These are phyloP conservation scores for Rhizopogon vinicolor DNA, from an alignment of 768 basidiomycete species.

Conservation along the genomic window DNA sequence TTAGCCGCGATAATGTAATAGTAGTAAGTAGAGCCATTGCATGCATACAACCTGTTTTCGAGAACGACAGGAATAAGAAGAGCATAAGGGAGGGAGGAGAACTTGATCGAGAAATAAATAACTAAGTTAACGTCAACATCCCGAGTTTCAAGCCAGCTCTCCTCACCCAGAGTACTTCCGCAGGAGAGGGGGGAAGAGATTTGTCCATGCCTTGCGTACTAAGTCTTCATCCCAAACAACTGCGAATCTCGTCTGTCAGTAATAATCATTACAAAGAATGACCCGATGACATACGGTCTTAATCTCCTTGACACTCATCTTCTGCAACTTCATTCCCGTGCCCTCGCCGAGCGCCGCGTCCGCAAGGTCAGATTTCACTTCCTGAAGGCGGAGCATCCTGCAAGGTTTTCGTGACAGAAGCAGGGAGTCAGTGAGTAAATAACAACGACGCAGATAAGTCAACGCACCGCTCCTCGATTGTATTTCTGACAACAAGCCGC, in stretches of 20 bases:
- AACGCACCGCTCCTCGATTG: constrained; percentile 72
- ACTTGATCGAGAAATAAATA: background rate
- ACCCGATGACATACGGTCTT: constrained; percentile 42
- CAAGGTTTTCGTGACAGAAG: background rate
- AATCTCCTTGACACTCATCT: constrained; percentile 66
- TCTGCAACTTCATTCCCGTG: constrained; percentile 52
- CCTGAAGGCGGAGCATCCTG: constrained; percentile 68
- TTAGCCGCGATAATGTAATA: background rate
- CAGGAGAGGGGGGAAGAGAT: background rate
- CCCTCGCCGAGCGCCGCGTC: constrained; percentile 73
- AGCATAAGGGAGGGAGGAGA: background rate
- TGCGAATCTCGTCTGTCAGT: constrained; percentile 1
- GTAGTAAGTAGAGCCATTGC: background rate
- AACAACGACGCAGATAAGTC: background rate
- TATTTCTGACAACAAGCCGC: constrained; percentile 60
- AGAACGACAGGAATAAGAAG: background rate
- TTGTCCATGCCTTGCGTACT: background rate
- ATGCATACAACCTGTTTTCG: background rate
- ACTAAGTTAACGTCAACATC: too few species aligned
- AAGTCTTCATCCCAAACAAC: constrained; percentile 24
- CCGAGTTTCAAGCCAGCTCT: too few species aligned
- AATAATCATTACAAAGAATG: background rate
- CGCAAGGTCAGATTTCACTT: constrained; percentile 59
- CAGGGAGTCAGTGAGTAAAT: background rate
- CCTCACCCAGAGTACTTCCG: too few species aligned